Percentiles rank a stretch among this genome's conserved stretches.
phyloP scores from a whole-genome alignment of 805 yeast species.

The Jamesozyma hellenica region DNA sequence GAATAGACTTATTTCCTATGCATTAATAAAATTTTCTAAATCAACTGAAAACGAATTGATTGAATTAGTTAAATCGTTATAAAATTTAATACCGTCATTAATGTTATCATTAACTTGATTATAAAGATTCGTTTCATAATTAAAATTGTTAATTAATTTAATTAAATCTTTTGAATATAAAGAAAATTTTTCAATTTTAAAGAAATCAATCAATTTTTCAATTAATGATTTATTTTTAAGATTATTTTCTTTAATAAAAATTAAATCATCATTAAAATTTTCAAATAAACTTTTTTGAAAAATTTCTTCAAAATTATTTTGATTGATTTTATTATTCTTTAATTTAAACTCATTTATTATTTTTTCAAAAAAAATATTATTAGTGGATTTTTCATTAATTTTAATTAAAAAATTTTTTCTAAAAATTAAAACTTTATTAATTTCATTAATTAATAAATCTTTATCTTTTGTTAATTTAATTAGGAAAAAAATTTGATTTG shows the following conservation, averaged over 20 bases:
- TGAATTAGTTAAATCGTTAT: conserved; percentile 46
- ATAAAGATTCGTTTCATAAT: conserved; percentile 28
- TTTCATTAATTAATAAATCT: conserved; percentile 30
- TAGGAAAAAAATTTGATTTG: conserved; percentile 28
- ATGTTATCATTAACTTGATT: conserved; percentile 50
- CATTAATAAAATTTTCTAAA: no score
- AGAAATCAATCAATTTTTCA: conserved; percentile 21
- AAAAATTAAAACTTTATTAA: conserved; percentile 28
- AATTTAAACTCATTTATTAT: conserved; percentile 40
- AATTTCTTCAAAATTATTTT: conserved; percentile 29
- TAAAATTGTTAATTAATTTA: conserved; percentile 14
- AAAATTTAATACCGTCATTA: conserved; percentile 61
- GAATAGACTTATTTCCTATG: no score
- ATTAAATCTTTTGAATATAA: no score
- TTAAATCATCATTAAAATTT: conserved; percentile 40
- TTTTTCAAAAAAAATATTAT: conserved; percentile 42
- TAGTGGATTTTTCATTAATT: conserved; percentile 37
- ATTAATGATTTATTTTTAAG: conserved; percentile 32
- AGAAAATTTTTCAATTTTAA: no score
- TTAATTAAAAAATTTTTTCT: conserved; percentile 28
- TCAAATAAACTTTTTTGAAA: conserved; percentile 34
- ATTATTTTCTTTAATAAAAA: conserved; percentile 36
- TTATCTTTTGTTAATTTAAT: conserved; percentile 13
- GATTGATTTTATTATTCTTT: conserved; percentile 21
- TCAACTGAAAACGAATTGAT: conserved; percentile 32